Base-by-base conservation (phyloP, 2,329 filamentous ascomycete species). In the Penicillium expansum region DNA sequence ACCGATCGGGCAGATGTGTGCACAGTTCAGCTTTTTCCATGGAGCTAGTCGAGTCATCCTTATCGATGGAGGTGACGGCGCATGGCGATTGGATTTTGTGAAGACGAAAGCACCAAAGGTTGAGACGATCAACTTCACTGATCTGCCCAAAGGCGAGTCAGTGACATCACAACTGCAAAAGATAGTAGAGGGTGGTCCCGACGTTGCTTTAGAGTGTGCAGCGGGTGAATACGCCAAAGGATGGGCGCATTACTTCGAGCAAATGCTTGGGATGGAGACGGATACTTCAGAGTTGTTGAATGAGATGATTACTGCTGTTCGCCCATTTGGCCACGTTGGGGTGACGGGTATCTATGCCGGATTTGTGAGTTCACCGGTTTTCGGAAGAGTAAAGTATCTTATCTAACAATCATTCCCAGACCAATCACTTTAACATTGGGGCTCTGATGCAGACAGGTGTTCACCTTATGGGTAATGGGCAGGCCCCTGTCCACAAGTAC, bases 391-490 rank as follows among this genome's bases (percentile, higher is more conserved):
- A 6, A 30, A 27, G 2, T 32, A 55, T 5, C 24, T 24, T 24
- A 24, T 11, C 53, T 56, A 45, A 56, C 38, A 5, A 14, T 37
- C 1, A 49, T 49, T 33, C 8, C 1, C 61, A 87, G 82, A 90
- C 87, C 22, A 92, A 91, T 74, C 88, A 91, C 72, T 90, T 93
- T 80, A 91, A 91, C 74, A 86, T 93, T 64, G 90, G 91, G 10
- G 86, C 89, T 0, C 70, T 95, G 14, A 95, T 95, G 91, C 86
- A 95, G 76, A 86, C 89, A 32, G 91, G 91, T n/a, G 85, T 95
- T 63, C 86, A 89, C 1, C 82, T 96, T 43, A 92, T 86, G 62
- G 84, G 85, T 41, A 86, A 86, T 63, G 84, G 85, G 4, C 85
- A 87, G 69, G 84, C 84, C 2, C 91, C 91, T 0, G 90, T 95